Evolutionary conservation across 495 filamentous ascomycete genomes (phyloP).

Genomic region (Neurospora sp.): DNA sequence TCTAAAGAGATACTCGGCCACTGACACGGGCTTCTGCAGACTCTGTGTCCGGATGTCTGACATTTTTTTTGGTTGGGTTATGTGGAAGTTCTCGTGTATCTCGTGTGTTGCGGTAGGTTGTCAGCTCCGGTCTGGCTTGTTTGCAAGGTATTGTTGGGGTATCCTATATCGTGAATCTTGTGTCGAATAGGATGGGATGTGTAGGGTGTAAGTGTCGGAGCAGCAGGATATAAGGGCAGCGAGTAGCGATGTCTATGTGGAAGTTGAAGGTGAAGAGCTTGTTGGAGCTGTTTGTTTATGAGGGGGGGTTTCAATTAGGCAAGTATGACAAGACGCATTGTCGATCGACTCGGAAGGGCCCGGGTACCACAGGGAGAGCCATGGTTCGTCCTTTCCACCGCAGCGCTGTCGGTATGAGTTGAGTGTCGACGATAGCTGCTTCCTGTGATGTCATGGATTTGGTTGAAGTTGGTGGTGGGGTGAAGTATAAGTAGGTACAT

Average conservation of each 20-base stretch:
- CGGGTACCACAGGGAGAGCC: not conserved
- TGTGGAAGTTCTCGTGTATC: not conserved
- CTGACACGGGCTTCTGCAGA: slow-evolving; percentile 35
- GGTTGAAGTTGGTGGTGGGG: not conserved
- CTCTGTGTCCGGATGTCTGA: slow-evolving; percentile 25
- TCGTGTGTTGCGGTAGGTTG: not conserved
- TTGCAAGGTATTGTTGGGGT: not conserved
- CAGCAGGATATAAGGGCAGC: not conserved
- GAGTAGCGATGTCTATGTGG: not conserved
- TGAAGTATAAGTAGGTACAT: not conserved
- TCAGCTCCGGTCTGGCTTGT: not conserved
- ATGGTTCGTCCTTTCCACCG: not conserved
- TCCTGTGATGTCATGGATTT: not conserved
- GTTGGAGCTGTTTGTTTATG: not conserved
- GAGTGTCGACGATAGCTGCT: not conserved
- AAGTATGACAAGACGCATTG: not conserved
- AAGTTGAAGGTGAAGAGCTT: not conserved
- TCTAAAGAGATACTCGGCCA: slow-evolving; percentile 57
- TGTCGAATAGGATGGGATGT: not conserved
- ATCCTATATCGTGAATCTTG: not conserved
- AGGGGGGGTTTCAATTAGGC: not conserved
- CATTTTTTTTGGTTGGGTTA: slow-evolving; percentile 9
- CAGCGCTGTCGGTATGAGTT: not conserved
- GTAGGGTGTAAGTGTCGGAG: not conserved
- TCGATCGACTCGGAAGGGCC: not conserved